phyloP scores from a whole-genome alignment of 2,329 filamentous ascomycete genomes.

The Colletotrichum gloeosporioides region DNA sequence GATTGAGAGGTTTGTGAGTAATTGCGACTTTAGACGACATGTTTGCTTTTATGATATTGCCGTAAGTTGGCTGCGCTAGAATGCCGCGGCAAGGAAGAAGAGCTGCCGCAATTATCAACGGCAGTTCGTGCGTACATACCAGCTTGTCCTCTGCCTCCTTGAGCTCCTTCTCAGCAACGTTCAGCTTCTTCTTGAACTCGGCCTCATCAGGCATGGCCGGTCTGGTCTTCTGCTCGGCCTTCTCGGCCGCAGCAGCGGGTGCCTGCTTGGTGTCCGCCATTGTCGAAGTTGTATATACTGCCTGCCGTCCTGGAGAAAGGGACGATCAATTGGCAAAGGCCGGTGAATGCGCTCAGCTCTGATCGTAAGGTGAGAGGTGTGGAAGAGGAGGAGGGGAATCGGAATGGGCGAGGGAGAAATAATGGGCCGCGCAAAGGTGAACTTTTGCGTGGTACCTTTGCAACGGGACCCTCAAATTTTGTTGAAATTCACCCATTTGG shows the following conservation, averaged over 20 bases:
- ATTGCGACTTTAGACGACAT: neutral
- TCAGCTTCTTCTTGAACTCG: slow-evolving; percentile 78
- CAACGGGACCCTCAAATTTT: slow-evolving; percentile 19
- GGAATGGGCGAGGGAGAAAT: slow-evolving; percentile 17
- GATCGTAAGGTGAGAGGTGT: neutral
- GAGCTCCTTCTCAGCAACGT: slow-evolving; percentile 87
- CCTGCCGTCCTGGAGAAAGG: neutral
- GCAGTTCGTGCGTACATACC: slow-evolving; percentile 33
- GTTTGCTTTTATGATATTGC: neutral
- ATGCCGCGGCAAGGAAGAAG: neutral
- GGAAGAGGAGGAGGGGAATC: slow-evolving; percentile 17
- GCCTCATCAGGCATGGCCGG: slow-evolving; percentile 90
- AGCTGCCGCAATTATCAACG: neutral
- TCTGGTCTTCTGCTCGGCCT: slow-evolving; percentile 56
- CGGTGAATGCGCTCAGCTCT: neutral
- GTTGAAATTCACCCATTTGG: slow-evolving; percentile 25
- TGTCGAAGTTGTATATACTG: slow-evolving; percentile 22
- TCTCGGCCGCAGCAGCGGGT: slow-evolving; percentile 50
- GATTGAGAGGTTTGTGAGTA: slow-evolving; percentile 16
- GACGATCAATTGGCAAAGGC: slow-evolving; percentile 14
- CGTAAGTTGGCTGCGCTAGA: neutral
- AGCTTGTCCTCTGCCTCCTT: slow-evolving; percentile 71
- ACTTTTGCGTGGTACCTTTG: slow-evolving; percentile 7
- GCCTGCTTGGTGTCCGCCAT: slow-evolving; percentile 59
- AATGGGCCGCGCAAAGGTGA: slow-evolving; percentile 9